Evolutionary conservation across 2,329 filamentous ascomycete species (phyloP).

Genomic region (Mycosphaerella sp.): DNA sequence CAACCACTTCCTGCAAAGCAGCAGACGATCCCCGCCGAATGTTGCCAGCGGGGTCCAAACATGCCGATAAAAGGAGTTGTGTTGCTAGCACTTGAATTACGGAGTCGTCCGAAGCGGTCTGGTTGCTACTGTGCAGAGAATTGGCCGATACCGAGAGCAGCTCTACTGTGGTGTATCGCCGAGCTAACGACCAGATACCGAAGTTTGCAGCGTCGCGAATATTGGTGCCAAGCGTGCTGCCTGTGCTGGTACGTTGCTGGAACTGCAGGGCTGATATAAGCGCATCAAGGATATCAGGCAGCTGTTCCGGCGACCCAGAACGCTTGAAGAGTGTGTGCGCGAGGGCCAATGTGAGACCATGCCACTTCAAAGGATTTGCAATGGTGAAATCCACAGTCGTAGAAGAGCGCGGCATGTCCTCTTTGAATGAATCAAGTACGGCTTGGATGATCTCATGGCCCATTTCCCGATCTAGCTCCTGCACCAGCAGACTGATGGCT

Average conservation of each 20-base stretch:
- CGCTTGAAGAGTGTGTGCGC: conserved; percentile 80
- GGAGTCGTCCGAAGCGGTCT: conserved; percentile 6
- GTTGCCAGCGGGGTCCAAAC: conserved; percentile 84
- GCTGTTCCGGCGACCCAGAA: conserved; percentile 63
- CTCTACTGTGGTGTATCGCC: conserved; percentile 77
- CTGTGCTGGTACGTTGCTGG: conserved; percentile 78
- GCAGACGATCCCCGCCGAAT: conserved; percentile 89
- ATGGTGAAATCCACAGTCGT: conserved; percentile 56
- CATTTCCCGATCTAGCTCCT: conserved; percentile 74
- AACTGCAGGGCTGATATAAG: conserved; percentile 76
- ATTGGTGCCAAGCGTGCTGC: conserved; percentile 78
- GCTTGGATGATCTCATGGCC: conserved; percentile 81
- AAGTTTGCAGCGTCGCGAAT: conserved; percentile 95
- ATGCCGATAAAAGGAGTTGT: conserved; percentile 73
- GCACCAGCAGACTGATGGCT: conserved; percentile 76
- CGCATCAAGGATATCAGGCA: conserved; percentile 68
- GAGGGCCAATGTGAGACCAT: conserved; percentile 81
- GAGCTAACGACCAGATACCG: conserved; percentile 85
- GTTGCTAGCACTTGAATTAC: conserved; percentile 64
- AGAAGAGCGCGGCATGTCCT: conserved; percentile 51
- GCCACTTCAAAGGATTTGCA: conserved; percentile 81
- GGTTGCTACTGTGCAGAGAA: conserved; percentile 13
- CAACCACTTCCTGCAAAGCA: conserved; percentile 87
- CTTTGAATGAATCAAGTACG: conserved; percentile 62
- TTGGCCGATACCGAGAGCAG: conserved; percentile 55